Percentiles rank a stretch among this genome's conserved stretches.
Evolutionary conservation across 2,329 filamentous ascomycete genomes (phyloP).

Genomic region (Cladosporium sp.): DNA sequence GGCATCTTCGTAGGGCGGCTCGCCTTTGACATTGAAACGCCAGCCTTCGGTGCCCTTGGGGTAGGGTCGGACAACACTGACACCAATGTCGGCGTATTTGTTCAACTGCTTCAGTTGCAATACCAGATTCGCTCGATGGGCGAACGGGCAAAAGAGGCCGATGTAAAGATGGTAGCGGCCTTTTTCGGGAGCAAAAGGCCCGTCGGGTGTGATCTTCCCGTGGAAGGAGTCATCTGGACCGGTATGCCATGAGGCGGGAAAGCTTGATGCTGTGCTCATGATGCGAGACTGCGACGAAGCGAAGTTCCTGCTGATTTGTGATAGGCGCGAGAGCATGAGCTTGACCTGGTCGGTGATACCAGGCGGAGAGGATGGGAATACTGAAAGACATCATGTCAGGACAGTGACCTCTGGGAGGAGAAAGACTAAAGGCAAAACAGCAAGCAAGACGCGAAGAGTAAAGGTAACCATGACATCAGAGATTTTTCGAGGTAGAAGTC

Average conservation of each 20-base stretch:
- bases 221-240: conserved; percentile 47
- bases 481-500: too few relatives aligned
- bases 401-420: too few relatives aligned
- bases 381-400: too few relatives aligned
- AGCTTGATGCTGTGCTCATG: conserved; percentile 7
- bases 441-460: too few relatives aligned
- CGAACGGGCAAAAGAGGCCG: conserved; percentile 61
- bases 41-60: conserved; percentile 65
- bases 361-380: too few relatives aligned
- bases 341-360: background rate
- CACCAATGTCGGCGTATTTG: conserved; percentile 43
- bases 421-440: too few relatives aligned
- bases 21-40: conserved; percentile 49
- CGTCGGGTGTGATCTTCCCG: conserved; percentile 43
- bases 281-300: background rate
- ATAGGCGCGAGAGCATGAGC: conserved; percentile 3
- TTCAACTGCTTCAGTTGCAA: conserved; percentile 55
- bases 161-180: conserved; percentile 54
- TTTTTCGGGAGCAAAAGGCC: conserved; percentile 47
- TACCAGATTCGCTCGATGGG: conserved; percentile 56
- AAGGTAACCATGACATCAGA: too few relatives aligned
- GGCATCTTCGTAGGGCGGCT: conserved; percentile 45
- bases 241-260: conserved; percentile 26
- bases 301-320: background rate
- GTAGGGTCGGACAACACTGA: conserved; percentile 60